phyloP scores from a whole-genome alignment of 768 basidiomycete species.

The Mycena indigotica region DNA sequence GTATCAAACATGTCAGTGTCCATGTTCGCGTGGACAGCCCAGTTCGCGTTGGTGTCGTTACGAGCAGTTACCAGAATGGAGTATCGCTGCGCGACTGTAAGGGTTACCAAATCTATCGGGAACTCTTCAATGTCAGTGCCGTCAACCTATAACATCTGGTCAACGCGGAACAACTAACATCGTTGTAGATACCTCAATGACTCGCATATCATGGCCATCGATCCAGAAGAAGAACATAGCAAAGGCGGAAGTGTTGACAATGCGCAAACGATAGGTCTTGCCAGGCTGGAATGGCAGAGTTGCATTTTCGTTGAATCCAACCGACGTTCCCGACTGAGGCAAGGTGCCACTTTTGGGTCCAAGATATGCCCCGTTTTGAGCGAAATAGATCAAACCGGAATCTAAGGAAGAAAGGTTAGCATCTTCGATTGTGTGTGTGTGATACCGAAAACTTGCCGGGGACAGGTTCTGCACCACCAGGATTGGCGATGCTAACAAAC shows the following conservation, averaged over 20 bases:
- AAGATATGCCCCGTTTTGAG: slow-evolving; percentile 72
- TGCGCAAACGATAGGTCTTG: slow-evolving; percentile 85
- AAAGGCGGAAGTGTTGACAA: slow-evolving; percentile 83
- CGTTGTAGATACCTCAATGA: slow-evolving; percentile 67
- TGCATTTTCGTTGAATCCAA: slow-evolving; percentile 87
- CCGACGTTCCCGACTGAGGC: slow-evolving; percentile 52
- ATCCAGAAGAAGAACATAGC: slow-evolving; percentile 84
- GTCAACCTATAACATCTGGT: background rate
- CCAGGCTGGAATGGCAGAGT: slow-evolving; percentile 83
- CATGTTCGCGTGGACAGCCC: slow-evolving; percentile 90
- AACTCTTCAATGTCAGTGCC: slow-evolving; percentile 79
- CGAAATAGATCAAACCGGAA: slow-evolving; percentile 81
- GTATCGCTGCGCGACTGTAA: slow-evolving; percentile 91
- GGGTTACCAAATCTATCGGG: slow-evolving; percentile 66
- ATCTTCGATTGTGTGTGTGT: background rate
- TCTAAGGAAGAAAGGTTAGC: slow-evolving; percentile 43
- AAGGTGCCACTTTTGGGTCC: slow-evolving; percentile 56
- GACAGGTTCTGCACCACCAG: slow-evolving; percentile 84
- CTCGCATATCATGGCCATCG: slow-evolving; percentile 82
- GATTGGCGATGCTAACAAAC: slow-evolving; percentile 75
- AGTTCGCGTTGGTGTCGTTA: slow-evolving; percentile 84
- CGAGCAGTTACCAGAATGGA: slow-evolving; percentile 90
- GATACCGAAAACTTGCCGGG: slow-evolving; percentile 52
- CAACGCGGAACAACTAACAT: slow-evolving; percentile 1
- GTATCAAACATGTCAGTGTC: slow-evolving; percentile 88